Conservation (phyloP, 345 rosid genomes). For the Rhizophora apiculata region DNA sequence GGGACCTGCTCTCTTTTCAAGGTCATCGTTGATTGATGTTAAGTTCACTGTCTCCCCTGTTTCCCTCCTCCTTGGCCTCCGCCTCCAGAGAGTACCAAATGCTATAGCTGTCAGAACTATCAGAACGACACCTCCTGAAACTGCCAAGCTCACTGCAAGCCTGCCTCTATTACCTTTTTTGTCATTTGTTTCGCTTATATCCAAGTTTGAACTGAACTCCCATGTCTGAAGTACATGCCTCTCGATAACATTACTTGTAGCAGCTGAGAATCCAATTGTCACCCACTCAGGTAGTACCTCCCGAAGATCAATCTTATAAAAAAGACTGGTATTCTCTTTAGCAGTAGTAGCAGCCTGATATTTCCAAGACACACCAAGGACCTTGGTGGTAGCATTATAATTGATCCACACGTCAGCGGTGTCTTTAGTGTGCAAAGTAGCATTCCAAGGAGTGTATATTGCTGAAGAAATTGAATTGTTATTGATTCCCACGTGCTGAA, state of each 20-base stretch:
- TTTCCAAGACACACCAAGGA: constrained; percentile 36
- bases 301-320: constrained; percentile 24
- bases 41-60: background rate
- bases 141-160: constrained; percentile 10
- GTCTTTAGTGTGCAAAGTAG: constrained; percentile 33
- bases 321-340: constrained; percentile 26
- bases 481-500: constrained; percentile 46
- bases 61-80: constrained; percentile 8
- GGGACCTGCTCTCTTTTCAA: constrained; percentile 43
- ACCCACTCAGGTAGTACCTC: constrained; percentile 37
- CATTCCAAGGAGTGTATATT: constrained; percentile 38
- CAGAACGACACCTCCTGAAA: constrained; percentile 10
- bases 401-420: constrained; percentile 24
- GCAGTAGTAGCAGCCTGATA: constrained; percentile 11
- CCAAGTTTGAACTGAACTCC: constrained; percentile 42
- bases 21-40: constrained; percentile 35
- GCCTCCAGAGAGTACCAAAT: constrained; percentile 1
- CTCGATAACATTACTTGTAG: constrained; percentile 20
- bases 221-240: constrained; percentile 28
- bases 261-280: constrained; percentile 38
- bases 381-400: constrained; percentile 33
- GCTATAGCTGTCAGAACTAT: background rate
- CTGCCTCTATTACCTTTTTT: background rate
- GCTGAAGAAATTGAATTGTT: constrained; percentile 32
- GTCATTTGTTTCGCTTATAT: background rate